Evolutionary conservation across 352 stramenopile species (phyloP), one percentile per base, ranked within the genome.

Genomic region (Pythium periplocum): DNA sequence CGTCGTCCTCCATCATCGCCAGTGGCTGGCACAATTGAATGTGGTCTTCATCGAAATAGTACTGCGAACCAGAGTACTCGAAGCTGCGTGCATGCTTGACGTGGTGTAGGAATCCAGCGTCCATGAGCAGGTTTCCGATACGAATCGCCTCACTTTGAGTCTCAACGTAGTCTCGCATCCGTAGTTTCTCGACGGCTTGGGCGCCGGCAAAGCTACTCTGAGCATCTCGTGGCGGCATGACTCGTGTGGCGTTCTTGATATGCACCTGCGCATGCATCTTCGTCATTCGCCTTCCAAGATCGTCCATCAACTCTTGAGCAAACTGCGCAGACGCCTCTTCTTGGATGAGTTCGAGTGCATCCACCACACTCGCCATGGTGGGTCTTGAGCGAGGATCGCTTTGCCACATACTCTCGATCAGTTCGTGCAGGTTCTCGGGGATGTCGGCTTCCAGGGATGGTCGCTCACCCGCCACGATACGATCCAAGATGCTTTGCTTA

Each of bases 321-420:
- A 87, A 68, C 7, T 60, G 53, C 3, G 73, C 63, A 4, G 80
- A 45, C 10, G 75, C 12, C 38, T 89, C 82, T 68, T 87, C 79
- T 55, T 92, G 79, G 10, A 92, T 69, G 4, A 0, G 51, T 39
- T 90, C 80, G 0, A 94, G 68, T 0, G 37, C 35, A 3, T 31
- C 34, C 8, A 91, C 75, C 41, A 94, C 69, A 32, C 66, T 48
- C 12, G 66, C 51, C 41, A 71, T 76, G 0, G 67, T 73, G 4
- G 82, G 82, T 1, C 84, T 78, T 8, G 55, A 36, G 4, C 45
- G 71, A 10, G 82, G 68, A 33, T 90, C 68, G 0, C 59, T 51
- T 4, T 88, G 65, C 82, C 84, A 93, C 6, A 72, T 52, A 2
- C 34, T 57, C n/a, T 63, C 55, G 33, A 94, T 75, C 10, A 94